A percentile compares a stretch with the other conserved stretches of the same genome.
phyloP scores from a whole-genome alignment of 1,139 yeast species.

The Lodderomyces elongisporus region DNA sequence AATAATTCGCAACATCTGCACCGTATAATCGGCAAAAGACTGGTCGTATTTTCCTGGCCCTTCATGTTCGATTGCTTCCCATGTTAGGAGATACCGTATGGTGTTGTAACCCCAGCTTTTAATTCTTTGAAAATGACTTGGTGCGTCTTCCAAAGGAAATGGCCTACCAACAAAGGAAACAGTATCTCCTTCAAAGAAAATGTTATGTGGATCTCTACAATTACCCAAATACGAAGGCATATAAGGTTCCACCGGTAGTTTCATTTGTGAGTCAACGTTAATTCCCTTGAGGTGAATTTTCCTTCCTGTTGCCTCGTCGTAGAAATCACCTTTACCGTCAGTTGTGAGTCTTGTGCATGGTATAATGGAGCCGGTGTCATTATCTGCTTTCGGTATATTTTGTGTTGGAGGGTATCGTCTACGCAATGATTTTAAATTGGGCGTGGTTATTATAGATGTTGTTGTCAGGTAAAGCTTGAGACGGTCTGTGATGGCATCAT shows the following conservation, averaged over 20 bases:
- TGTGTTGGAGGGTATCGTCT: conserved; percentile 18
- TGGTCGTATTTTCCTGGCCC: conserved; percentile 86
- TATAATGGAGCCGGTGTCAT: conserved; percentile 15
- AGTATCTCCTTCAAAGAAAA: conserved; percentile 63
- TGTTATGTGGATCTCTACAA: conserved; percentile 36
- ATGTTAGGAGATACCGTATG: conserved; percentile 70
- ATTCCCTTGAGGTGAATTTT: conserved; percentile 69
- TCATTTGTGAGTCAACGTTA: conserved; percentile 73
- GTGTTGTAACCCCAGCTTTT: conserved; percentile 81
- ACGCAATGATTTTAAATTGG: conserved; percentile 28
- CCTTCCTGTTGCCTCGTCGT: conserved; percentile 53
- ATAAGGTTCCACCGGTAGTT: conserved; percentile 59
- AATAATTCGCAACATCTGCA: conserved; percentile 55
- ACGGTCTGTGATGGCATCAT: conserved; percentile 29
- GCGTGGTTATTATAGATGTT: conserved; percentile 16
- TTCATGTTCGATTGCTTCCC: conserved; percentile 90
- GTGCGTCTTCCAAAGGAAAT: conserved; percentile 69
- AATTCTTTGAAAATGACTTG: conserved; percentile 60
- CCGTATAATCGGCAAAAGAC: conserved; percentile 67
- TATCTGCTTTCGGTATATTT: conserved; percentile 17
- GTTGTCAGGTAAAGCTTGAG: conserved; percentile 26
- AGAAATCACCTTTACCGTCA: conserved; percentile 50
- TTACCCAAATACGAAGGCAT: conserved; percentile 49
- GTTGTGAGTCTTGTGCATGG: conserved; percentile 31
- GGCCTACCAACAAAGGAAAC: conserved; percentile 84